Conservation (phyloP, 208 protist species). For the Leishmania aethiopica region DNA sequence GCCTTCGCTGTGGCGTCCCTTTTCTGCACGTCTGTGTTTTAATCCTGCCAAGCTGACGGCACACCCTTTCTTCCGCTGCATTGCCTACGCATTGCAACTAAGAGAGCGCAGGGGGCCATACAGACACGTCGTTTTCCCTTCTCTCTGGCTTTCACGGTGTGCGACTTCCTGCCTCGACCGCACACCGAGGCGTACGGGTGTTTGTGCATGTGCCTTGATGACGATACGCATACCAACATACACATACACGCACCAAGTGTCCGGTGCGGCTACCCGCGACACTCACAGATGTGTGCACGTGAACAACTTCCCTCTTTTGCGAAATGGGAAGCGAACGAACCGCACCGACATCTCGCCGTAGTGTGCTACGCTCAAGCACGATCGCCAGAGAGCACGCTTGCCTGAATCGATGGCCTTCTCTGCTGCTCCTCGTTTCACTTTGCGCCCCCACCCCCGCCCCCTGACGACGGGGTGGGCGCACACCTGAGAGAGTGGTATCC, state of each 20-base stretch:
- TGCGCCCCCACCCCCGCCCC: background rate
- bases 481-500: background rate
- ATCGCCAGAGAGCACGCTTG: background rate
- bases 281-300: background rate
- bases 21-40: slow-evolving; percentile 1
- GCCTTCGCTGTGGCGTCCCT: slow-evolving; percentile 14
- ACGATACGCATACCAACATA: background rate
- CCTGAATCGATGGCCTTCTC: background rate
- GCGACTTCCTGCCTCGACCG: background rate
- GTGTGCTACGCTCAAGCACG: background rate
- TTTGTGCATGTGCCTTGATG: background rate
- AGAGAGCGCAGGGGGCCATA: background rate
- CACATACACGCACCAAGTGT: background rate
- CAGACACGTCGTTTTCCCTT: background rate
- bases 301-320: background rate
- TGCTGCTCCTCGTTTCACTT: background rate
- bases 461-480: background rate
- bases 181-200: background rate
- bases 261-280: background rate
- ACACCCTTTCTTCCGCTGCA: background rate
- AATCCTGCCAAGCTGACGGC: background rate
- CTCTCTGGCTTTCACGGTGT: background rate
- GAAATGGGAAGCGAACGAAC: background rate
- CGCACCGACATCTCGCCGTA: background rate
- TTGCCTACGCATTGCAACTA: background rate